Evolutionary conservation across 1,139 yeast species (phyloP).

Genomic region (Magnusiomyces fungicola): DNA sequence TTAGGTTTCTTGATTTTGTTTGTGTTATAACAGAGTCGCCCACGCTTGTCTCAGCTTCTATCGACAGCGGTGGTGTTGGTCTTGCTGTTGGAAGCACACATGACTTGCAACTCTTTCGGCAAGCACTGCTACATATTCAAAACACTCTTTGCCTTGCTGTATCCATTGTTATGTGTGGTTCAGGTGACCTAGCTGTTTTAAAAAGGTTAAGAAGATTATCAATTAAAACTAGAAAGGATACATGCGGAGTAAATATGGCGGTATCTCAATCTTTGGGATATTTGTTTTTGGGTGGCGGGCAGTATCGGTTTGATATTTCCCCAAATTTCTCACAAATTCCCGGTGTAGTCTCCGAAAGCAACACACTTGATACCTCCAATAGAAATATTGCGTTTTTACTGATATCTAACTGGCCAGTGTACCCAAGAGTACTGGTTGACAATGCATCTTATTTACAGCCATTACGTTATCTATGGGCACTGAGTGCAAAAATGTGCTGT

Average conservation of each 20-base stretch:
- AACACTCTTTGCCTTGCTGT: slow-evolving; percentile 56
- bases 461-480: slow-evolving; percentile 83
- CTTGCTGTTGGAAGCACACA: slow-evolving; percentile 32
- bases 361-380: background rate
- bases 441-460: slow-evolving; percentile 71
- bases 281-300: slow-evolving; percentile 87
- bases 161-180: slow-evolving; percentile 80
- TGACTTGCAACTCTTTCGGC: slow-evolving; percentile 54
- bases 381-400: slow-evolving; percentile 62
- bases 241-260: slow-evolving; percentile 72
- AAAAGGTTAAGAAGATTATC: slow-evolving; percentile 66
- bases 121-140: slow-evolving; percentile 51
- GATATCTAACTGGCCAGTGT: slow-evolving; percentile 67
- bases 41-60: background rate
- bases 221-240: slow-evolving; percentile 43
- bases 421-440: slow-evolving; percentile 40
- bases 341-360: too few relatives aligned
- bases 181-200: slow-evolving; percentile 77
- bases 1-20: slow-evolving; percentile 50
- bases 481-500: slow-evolving; percentile 77
- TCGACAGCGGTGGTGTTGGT: background rate
- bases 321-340: background rate
- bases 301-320: slow-evolving; percentile 57
- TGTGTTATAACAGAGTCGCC: slow-evolving; percentile 41
- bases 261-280: slow-evolving; percentile 80